Evolutionary conservation across 768 basidiomycete species (phyloP).

Genomic region (Boletales sp.): DNA sequence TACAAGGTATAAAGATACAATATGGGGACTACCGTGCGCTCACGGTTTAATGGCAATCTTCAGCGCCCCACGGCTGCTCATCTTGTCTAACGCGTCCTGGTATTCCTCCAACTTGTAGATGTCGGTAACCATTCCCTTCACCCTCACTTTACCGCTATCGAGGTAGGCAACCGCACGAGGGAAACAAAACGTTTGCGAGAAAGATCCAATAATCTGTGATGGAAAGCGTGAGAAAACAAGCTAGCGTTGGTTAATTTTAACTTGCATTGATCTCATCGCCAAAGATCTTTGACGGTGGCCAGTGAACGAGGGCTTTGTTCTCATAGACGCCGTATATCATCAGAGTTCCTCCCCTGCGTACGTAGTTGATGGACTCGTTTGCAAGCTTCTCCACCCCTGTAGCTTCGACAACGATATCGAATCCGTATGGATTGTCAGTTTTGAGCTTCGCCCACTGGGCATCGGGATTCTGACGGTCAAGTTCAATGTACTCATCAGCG

Average conservation of each 20-base stretch:
- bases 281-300: slow-evolving; percentile 83
- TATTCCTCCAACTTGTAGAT: slow-evolving; percentile 66
- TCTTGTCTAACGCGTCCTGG: slow-evolving; percentile 69
- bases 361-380: slow-evolving; percentile 88
- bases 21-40: not conserved
- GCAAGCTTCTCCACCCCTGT: slow-evolving; percentile 84
- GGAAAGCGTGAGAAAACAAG: not conserved
- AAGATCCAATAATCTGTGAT: slow-evolving; percentile 80
- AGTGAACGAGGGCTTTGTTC: slow-evolving; percentile 78
- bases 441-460: slow-evolving; percentile 80
- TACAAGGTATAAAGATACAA: slow-evolving; percentile 23
- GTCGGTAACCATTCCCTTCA: slow-evolving; percentile 78
- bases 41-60: slow-evolving; percentile 63
- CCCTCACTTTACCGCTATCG: slow-evolving; percentile 78
- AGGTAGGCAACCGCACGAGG: slow-evolving; percentile 87
- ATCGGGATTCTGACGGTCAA: slow-evolving; percentile 71
- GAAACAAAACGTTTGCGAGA: slow-evolving; percentile 88
- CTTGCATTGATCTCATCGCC: slow-evolving; percentile 62
- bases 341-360: slow-evolving; percentile 77
- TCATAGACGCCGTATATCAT: slow-evolving; percentile 92
- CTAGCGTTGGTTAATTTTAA: not conserved
- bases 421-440: slow-evolving; percentile 80
- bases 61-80: slow-evolving; percentile 58
- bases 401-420: slow-evolving; percentile 81
- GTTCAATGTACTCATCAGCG: slow-evolving; percentile 82